Percentiles rank a stretch among this genome's conserved stretches.
Conservation (phyloP, 441 rosid genomes). For the Adansonia grandidieri region DNA sequence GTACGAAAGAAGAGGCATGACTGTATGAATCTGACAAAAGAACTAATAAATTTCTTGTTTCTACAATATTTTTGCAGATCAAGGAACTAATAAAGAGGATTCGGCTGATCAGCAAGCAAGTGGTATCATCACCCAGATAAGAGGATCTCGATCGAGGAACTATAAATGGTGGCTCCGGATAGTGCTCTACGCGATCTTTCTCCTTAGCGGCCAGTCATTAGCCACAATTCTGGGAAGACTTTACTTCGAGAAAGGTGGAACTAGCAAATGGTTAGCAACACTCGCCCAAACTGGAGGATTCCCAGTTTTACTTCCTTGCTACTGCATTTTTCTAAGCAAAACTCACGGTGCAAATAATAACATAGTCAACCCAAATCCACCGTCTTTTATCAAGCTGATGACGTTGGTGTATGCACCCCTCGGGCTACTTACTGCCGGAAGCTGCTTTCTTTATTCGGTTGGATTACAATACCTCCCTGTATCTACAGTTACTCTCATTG, state of each 20-base stretch:
- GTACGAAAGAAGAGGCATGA: too few species aligned
- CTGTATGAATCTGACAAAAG: too few species aligned
- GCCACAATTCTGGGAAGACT: conserved; percentile 47
- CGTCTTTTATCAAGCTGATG: background rate
- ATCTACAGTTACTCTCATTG: conserved; percentile 40
- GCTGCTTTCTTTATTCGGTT: background rate
- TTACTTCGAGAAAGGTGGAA: conserved; percentile 53
- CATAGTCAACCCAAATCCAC: too few species aligned
- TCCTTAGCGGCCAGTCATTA: conserved; percentile 45
- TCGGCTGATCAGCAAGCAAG: conserved; percentile 8
- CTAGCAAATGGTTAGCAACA: conserved; percentile 49
- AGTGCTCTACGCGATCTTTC: conserved; percentile 35
- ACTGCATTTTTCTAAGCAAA: conserved; percentile 18
- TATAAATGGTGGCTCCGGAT: conserved; percentile 40
- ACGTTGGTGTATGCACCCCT: background rate
- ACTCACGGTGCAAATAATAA: too few species aligned
- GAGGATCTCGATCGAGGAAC: conserved; percentile 22
- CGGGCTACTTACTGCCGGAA: background rate
- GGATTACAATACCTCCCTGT: conserved; percentile 24
- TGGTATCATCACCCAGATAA: conserved; percentile 9
- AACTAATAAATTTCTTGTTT: background rate
- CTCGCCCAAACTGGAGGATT: conserved; percentile 34
- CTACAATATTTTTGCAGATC: background rate
- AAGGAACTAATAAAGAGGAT: conserved; percentile 20
- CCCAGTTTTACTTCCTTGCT: conserved; percentile 34